phyloP scores from a whole-genome alignment of 495 filamentous ascomycete species.

The Hypoxylon fuscum region DNA sequence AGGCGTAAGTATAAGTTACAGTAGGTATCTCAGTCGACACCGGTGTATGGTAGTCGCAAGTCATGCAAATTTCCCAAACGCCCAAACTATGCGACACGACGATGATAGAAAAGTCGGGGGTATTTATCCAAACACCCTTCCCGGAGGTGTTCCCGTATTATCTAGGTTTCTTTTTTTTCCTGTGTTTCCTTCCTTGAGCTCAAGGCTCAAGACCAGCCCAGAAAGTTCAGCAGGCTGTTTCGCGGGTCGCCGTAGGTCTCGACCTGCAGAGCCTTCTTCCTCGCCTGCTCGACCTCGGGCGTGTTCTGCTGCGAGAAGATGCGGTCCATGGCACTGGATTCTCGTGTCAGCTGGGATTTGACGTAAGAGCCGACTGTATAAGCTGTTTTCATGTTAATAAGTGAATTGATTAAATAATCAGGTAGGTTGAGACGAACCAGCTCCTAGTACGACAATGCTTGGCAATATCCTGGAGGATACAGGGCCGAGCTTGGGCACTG shows the following conservation, averaged over 20 bases:
- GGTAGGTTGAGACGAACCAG: constrained; percentile 30
- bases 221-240: constrained; percentile 49
- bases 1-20: constrained; percentile 23
- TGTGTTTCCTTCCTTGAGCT: neutral
- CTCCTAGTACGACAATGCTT: constrained; percentile 41
- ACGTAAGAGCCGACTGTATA: constrained; percentile 46
- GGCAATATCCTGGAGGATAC: constrained; percentile 39
- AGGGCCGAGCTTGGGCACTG: constrained; percentile 30
- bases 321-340: constrained; percentile 48
- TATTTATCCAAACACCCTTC: constrained; percentile 12
- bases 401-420: neutral
- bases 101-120: constrained; percentile 5
- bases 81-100: constrained; percentile 34
- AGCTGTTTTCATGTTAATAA: constrained; percentile 36
- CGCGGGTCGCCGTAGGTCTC: constrained; percentile 51
- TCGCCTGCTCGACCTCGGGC: constrained; percentile 43
- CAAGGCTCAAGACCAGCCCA: constrained; percentile 46
- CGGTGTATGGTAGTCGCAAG: constrained; percentile 9
- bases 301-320: constrained; percentile 55
- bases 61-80: constrained; percentile 27
- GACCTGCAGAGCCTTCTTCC: constrained; percentile 42
- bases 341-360: constrained; percentile 41
- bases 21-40: constrained; percentile 21
- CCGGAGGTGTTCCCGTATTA: constrained; percentile 3
- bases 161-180: neutral